Conservation (phyloP, 768 basidiomycete genomes). For the Mycena amicta region DNA sequence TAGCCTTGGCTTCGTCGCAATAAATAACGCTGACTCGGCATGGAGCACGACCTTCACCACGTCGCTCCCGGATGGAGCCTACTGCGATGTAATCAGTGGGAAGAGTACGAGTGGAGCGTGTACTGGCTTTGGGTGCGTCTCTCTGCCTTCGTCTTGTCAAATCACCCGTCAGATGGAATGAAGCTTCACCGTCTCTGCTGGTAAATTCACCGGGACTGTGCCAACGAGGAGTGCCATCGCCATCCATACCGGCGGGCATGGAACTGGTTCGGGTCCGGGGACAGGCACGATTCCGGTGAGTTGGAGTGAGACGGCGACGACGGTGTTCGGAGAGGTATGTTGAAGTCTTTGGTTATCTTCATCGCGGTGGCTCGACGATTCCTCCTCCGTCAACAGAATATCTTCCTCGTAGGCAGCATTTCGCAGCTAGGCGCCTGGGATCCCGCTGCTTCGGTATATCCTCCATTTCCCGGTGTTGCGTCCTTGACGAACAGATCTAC, state of each 20-base stretch:
- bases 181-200: constrained; percentile 53
- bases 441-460: constrained; percentile 45
- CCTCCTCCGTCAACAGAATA: constrained; percentile 48
- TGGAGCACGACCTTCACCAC: constrained; percentile 64
- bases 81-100: constrained; percentile 69
- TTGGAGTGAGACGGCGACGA: constrained; percentile 58
- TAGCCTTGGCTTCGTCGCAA: no score
- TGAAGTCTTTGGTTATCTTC: background rate
- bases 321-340: constrained; percentile 57
- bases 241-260: constrained; percentile 49
- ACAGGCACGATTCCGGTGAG: constrained; percentile 41
- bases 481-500: background rate
- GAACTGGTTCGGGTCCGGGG: constrained; percentile 27
- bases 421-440: constrained; percentile 57
- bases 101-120: constrained; percentile 43
- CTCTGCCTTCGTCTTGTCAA: background rate
- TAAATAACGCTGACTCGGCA: constrained; percentile 60
- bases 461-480: background rate
- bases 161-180: background rate
- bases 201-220: constrained; percentile 53
- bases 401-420: constrained; percentile 61
- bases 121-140: constrained; percentile 50
- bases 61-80: constrained; percentile 55
- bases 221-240: constrained; percentile 56
- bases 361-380: background rate